A percentile compares a stretch with the other conserved stretches of the same genome.
Conservation (phyloP, 768 basidiomycete species). For the Hydnum rufescens region DNA sequence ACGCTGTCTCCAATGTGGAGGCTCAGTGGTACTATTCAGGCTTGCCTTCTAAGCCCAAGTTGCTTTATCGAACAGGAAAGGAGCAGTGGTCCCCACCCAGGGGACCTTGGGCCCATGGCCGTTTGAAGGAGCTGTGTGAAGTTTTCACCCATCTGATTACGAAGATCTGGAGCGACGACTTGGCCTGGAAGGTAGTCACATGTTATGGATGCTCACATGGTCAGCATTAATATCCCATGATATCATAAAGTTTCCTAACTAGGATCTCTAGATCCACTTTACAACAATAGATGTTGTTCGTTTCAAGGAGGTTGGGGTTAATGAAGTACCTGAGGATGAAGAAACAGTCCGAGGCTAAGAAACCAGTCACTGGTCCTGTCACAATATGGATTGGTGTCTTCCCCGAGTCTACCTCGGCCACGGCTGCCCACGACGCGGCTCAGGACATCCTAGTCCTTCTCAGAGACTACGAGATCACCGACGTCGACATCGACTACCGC, state of each 20-base stretch:
- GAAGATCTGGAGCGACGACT: constrained; percentile 1
- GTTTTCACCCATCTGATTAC: constrained; percentile 2
- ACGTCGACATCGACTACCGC: constrained; percentile 7
- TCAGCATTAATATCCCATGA: too few species aligned
- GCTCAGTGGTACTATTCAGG: constrained; percentile 7
- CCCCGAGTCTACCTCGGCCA: constrained; percentile 8
- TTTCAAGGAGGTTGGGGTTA: too few species aligned
- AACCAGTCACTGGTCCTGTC: too few species aligned
- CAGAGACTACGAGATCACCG: constrained; percentile 2
- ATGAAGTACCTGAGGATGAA: too few species aligned
- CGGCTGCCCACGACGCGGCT: constrained; percentile 6
- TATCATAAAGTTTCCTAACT: neutral
- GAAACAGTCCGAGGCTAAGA: too few species aligned
- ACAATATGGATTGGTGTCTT: constrained; percentile 9
- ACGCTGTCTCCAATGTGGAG: too few species aligned
- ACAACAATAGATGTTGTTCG: constrained; percentile 3
- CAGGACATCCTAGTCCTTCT: constrained; percentile 8
- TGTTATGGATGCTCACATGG: too few species aligned
- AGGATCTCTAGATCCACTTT: neutral
- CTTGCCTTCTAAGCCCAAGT: constrained; percentile 2
- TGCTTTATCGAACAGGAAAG: constrained; percentile 4
- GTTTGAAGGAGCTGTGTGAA: constrained; percentile 1
- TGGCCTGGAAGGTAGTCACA: neutral
- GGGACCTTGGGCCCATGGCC: constrained; percentile 5
- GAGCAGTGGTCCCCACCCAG: neutral